These are phyloP conservation scores for Alternaria dauci DNA, from an alignment of 2,329 filamentous ascomycete genomes.

Conservation along the genomic window DNA sequence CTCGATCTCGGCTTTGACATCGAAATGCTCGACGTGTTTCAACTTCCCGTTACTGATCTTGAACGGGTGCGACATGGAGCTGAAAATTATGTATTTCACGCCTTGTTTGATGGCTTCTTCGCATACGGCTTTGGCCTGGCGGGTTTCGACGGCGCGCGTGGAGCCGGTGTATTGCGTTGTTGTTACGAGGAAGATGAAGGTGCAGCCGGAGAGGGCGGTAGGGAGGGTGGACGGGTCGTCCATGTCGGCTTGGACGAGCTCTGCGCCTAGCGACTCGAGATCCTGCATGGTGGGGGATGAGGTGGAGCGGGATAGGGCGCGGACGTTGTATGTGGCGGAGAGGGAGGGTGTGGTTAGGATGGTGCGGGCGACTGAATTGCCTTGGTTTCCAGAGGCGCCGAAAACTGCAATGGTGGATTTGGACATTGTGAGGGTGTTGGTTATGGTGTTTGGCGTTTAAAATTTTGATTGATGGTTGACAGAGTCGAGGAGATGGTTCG, in stretches of 20 bases:
- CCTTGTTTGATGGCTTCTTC: constrained; percentile 46
- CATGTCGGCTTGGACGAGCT: constrained; percentile 63
- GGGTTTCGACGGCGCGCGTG: constrained; percentile 37
- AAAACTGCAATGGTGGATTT: constrained; percentile 37
- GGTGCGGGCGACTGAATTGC: constrained; percentile 62
- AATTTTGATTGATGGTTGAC: not conserved
- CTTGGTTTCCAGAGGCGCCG: constrained; percentile 59
- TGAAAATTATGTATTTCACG: constrained; percentile 53
- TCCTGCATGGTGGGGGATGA: constrained; percentile 56
- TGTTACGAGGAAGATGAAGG: constrained; percentile 43
- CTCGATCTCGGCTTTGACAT: constrained; percentile 65
- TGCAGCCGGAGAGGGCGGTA: constrained; percentile 31
- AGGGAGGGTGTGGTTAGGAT: constrained; percentile 56
- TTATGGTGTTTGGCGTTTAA: not conserved
- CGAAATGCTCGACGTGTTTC: constrained; percentile 59
- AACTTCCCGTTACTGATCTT: constrained; percentile 47
- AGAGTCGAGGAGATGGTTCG: not conserved
- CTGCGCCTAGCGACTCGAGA: constrained; percentile 58
- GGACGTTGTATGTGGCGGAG: constrained; percentile 54
- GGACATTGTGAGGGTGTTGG: not conserved
- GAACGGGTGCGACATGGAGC: constrained; percentile 38
- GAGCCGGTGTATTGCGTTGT: constrained; percentile 33
- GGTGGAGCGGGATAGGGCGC: constrained; percentile 64
- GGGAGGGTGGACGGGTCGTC: constrained; percentile 44
- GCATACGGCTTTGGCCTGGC: constrained; percentile 37